Evolutionary conservation across 176 grass and related monocot species (phyloP), one percentile per base, ranked within the genome.

Genomic region (Triticum timopheevii): DNA sequence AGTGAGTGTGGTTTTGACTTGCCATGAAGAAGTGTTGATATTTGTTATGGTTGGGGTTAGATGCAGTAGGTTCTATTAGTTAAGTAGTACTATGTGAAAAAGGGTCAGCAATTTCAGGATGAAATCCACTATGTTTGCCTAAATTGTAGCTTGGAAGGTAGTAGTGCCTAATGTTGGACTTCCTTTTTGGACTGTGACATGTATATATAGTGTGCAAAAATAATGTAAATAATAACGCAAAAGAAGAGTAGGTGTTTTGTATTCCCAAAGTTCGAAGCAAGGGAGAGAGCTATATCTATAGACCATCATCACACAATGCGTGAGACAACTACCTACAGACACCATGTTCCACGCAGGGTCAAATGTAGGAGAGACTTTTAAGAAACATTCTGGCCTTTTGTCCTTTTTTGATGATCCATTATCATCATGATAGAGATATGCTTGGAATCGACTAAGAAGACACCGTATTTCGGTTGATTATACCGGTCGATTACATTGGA

Each of bases 121-220:
- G 13, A 13, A 80, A 74, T 79, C 45, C 68, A 38, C 27, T 42
- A 38, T 69, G 40, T 71, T 76, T 71, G 63, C 66, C 70, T 76
- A 6, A 42, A 24, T 84, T 84, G 30, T 85, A 50, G 34, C 85
- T 90, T 73, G 19, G 25, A 87, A 65, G 80, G 24, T 80, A 65
- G 20, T 80, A 65, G 4, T 80, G 11, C 61, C 74, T 67, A 27
- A 1, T 6, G 22, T 76, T 62, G 11, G 22, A 38, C 66, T 73
- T 80, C 86, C 81, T 70, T 39, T 56, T 71, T 64, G 30, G 82
- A 88, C 36, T 61, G 77, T 70, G 86, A 81, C 80, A 31, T 19
- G 16, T 66, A 66, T 13, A 70, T 79, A 27, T 13, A 50, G 22
- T 45, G 19, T 54, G 50, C 50, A 83, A 73, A 80, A 72, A 72